Base-by-base conservation (phyloP, 2,329 filamentous ascomycete species). In the Pestalotiopsis sp. region DNA sequence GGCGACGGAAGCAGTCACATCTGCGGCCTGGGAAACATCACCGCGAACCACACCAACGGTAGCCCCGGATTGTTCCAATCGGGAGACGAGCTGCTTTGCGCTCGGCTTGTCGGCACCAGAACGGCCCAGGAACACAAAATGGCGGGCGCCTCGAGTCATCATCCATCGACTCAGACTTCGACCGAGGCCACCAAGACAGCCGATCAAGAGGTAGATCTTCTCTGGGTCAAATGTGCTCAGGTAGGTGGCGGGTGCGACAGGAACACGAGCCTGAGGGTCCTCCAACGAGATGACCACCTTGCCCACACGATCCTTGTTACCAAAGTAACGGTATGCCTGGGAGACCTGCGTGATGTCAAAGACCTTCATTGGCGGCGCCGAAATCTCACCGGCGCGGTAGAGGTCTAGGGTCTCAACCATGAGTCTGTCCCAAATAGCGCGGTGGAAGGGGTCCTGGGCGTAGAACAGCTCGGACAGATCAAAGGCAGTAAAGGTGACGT, bases 401-500 rank as follows among this genome's bases (percentile, higher is more conserved):
- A 78, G 52, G 1, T 69, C 61, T 2, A 73, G 39, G 17, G 41
- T 45, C 2, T 45, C 41, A 6, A 45, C 41, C 41, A 45, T 45
- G 41, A 45, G 41, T 13, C 41, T 13, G 17, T 45, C 41, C 41
- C 41, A 45, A 12, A 45, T 45, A 45, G 41, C 41, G 41, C 41
- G 41, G 14, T 31, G 27, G 27, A 31, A 31, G 27, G 27, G 27
- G 27, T 31, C 27, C 6, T 31, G 27, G 7, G 27, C 27, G 5
- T 31, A 31, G 6, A 69, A 68, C 12, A 73, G 69, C 17, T 72
- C 71, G 4, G 74, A 72, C 9, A 82, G 59, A 25, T 83, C 80
- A 1, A 84, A 69, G 57, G 77, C 77, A 14, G 72, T 70, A 36
- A 80, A 83, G 1, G 75, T 76, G 0, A 80, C 75, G 4, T 79